A percentile compares a stretch with the other conserved stretches of the same genome.
Conservation (phyloP, 345 rosid species). For the Aurinia saxatilis region DNA sequence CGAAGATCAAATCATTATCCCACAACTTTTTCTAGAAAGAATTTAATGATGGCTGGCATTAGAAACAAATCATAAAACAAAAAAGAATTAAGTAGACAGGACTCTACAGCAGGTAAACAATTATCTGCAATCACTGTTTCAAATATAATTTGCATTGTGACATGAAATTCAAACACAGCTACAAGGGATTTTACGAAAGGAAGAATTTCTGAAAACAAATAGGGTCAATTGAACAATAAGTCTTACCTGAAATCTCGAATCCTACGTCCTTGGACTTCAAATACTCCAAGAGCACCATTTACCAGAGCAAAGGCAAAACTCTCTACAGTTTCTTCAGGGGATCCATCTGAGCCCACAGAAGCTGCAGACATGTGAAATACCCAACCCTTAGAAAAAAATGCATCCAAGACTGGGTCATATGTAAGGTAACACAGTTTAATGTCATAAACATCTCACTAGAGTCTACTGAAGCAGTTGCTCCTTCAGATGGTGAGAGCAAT, state of each 20-base stretch:
- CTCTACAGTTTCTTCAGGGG: constrained; percentile 72
- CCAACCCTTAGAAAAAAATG: constrained; percentile 10
- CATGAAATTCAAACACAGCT: background rate
- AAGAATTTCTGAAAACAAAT: constrained; percentile 1
- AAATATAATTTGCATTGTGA: constrained; percentile 5
- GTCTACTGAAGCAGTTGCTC: constrained; percentile 48
- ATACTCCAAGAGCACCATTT: constrained; percentile 99
- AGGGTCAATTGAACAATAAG: constrained; percentile 3
- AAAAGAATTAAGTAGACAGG: background rate
- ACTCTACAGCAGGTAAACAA: background rate
- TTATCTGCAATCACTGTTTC: constrained; percentile 12
- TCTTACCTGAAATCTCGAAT: constrained; percentile 87
- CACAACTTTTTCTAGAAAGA: background rate
- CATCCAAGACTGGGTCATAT: background rate
- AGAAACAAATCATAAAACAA: background rate
- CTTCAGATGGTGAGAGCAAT: constrained; percentile 41
- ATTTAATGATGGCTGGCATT: background rate
- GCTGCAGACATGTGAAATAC: constrained; percentile 36
- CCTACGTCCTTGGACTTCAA: constrained; percentile 95
- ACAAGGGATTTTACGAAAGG: background rate
- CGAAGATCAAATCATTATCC: constrained; percentile 2
- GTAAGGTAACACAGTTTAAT: background rate
- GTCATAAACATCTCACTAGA: constrained; percentile 49
- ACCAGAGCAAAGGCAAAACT: constrained; percentile 96
- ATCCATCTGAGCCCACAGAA: constrained; percentile 42